Base-by-base conservation (phyloP, 2,329 filamentous ascomycete genomes). In the Massarina eburnea region DNA sequence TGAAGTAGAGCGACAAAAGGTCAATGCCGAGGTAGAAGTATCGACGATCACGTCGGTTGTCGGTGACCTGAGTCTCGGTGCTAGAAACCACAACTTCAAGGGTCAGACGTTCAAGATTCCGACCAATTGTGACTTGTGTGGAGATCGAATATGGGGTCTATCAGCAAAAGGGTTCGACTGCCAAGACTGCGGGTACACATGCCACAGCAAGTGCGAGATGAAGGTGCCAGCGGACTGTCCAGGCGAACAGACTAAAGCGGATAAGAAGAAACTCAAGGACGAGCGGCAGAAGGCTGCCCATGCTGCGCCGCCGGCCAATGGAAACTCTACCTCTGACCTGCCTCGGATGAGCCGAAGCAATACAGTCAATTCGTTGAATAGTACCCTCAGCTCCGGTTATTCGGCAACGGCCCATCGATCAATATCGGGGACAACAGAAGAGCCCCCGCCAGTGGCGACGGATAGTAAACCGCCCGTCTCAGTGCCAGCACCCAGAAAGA, bases 41-140 rank as follows among this genome's bases (percentile, higher is more conserved):
- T 86, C 88, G 1, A 96, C 91, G 2, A 95, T 99, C 64, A 92
- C 90, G n/a, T 78, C 85, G 8, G 88, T 85, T 0, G 92, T 96
- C 2, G 94, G 94, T 27, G 94, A 99, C 66, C 81, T 99, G 43
- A 96, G 91, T 2, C 77, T 96, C 17, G 92, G 92, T 15, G 91
- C 91, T 9, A 90, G 90, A 68, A 96, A 91, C 63, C 94, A 99
- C 76, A 94, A 95, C 64, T 99, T 99, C 80, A 96, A 95, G 72
- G 85, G 89, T n/a, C 91, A 97, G 66, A 97, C 94, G 0, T 99
- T 97, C 79, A 97, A 97, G 71, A 96, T 99, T 49, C 95, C 95
- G 0, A 99, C 94, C 4, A 97, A 97, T 68, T 99, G 94, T 73
- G 94, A 99, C 70, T 80, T 96, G 10, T 99, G 94, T 60, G 91